A percentile compares a stretch with the other conserved stretches of the same genome.
Evolutionary conservation across 129 eudicot genomes (phyloP).

Genomic region (Arctium lappa): DNA sequence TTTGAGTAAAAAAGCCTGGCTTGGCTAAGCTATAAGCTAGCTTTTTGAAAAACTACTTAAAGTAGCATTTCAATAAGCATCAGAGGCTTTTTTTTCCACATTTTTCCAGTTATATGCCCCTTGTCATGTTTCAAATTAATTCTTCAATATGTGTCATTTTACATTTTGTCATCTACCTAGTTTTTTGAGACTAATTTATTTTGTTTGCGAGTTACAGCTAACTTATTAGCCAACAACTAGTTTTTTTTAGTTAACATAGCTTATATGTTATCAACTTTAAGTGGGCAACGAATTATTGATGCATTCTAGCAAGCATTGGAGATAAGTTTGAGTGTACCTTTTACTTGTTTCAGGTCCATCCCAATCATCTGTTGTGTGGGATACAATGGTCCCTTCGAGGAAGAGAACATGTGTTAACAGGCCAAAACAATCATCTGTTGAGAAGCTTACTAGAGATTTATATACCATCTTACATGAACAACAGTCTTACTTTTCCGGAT

Average conservation of each 20-base stretch:
- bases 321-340: background rate
- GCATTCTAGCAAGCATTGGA: background rate
- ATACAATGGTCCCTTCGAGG: slow-evolving; percentile 65
- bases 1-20: too few species aligned
- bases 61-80: too few species aligned
- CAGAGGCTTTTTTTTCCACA: too few species aligned
- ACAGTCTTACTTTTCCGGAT: slow-evolving; percentile 61
- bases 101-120: too few species aligned
- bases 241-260: background rate
- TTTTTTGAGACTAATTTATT: too few species aligned
- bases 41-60: too few species aligned
- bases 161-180: background rate
- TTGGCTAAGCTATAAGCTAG: too few species aligned
- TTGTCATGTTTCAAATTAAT: background rate
- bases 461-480: slow-evolving; percentile 70
- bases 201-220: too few species aligned
- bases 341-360: slow-evolving; percentile 49
- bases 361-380: slow-evolving; percentile 63
- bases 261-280: background rate
- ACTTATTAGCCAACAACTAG: too few species aligned
- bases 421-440: slow-evolving; percentile 65
- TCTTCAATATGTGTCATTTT: background rate
- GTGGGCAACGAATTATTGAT: background rate
- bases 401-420: slow-evolving; percentile 71
- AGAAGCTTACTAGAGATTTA: slow-evolving; percentile 74